phyloP scores from a whole-genome alignment of 495 filamentous ascomycete species.

The Beverwykella pulmonaria region DNA sequence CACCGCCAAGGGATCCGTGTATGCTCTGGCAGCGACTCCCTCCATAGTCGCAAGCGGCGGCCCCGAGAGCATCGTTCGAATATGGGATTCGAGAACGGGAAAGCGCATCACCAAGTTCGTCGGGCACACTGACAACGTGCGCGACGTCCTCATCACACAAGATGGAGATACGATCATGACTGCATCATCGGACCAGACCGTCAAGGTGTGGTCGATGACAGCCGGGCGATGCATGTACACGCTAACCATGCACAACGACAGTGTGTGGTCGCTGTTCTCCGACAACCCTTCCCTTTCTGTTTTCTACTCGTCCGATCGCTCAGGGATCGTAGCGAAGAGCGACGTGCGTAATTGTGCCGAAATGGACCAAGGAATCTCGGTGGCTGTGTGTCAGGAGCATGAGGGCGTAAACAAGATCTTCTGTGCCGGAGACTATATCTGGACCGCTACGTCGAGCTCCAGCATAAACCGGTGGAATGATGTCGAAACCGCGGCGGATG shows the following conservation, averaged over 20 bases:
- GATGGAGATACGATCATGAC: constrained; percentile 90
- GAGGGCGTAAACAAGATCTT: constrained; percentile 86
- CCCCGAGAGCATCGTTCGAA: constrained; percentile 86
- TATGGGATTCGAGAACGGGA: constrained; percentile 91
- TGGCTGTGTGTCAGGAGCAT: constrained; percentile 88
- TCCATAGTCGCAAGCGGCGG: constrained; percentile 88
- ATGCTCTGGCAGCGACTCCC: constrained; percentile 76
- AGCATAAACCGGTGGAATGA: constrained; percentile 95
- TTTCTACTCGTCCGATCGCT: constrained; percentile 92
- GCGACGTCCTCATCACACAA: constrained; percentile 85
- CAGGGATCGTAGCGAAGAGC: constrained; percentile 90
- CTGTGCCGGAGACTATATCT: constrained; percentile 77
- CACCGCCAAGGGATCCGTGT: constrained; percentile 90
- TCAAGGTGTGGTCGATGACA: constrained; percentile 96
- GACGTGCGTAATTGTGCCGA: constrained; percentile 78
- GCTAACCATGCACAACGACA: constrained; percentile 97
- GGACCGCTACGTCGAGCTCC: constrained; percentile 91
- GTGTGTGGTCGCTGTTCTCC: constrained; percentile 94
- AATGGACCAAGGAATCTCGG: constrained; percentile 83
- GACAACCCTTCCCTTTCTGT: constrained; percentile 81
- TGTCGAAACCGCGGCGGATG: constrained; percentile 71
- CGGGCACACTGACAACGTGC: constrained; percentile 95
- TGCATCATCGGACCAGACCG: constrained; percentile 91
- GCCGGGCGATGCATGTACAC: constrained; percentile 96
- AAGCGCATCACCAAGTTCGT: constrained; percentile 94